Evolutionary conservation across 805 yeast species (phyloP), one percentile per base, ranked within the genome.

Genomic region (Lipomyces oligophaga): DNA sequence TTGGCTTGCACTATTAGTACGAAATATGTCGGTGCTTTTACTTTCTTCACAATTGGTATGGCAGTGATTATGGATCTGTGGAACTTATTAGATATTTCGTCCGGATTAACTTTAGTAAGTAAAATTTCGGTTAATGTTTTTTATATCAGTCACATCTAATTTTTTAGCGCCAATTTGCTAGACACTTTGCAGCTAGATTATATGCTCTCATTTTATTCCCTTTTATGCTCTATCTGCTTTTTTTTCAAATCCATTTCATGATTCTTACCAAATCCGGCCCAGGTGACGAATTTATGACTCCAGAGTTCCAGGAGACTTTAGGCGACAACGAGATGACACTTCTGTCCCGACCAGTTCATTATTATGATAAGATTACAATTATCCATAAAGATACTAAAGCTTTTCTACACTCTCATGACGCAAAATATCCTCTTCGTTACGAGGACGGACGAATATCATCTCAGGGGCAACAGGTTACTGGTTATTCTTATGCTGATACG

Each of bases 381-480:
- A 78, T 78, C 62, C 95, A 90, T 67, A 83, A 82, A 63, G 86
- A 80, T 34, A 86, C 96, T 2, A 78, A 73, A 1, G 82, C 87
- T 13, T 75, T 77, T 45, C 74, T 93, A 60, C 97, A 93, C 66
- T 90, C 97, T 2, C 97, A 89, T 63, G 62, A 67, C 18, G 76
- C 71, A 40, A 67, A 68, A 34, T 93, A 89, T 65, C 97, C 97
- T 32, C 72, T 88, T 58, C 82, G 97, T 64, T 93, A 93, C 62
- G 96, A 89, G 51, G 97, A 93, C 65, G 97, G 97, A 7, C 81
- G 98, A 69, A 74, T 93, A 41, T 88, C 96, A 1, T 87, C 97
- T 5, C 83, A 85, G 65, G 88, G 93, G 49, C 97, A 93, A 71
- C 96, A 89, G 69, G 95, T 93, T 37, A 88, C 97, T 3, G 82